Evolutionary conservation across 129 eudicot species (phyloP).

Genomic region (Flaveria trinervia): DNA sequence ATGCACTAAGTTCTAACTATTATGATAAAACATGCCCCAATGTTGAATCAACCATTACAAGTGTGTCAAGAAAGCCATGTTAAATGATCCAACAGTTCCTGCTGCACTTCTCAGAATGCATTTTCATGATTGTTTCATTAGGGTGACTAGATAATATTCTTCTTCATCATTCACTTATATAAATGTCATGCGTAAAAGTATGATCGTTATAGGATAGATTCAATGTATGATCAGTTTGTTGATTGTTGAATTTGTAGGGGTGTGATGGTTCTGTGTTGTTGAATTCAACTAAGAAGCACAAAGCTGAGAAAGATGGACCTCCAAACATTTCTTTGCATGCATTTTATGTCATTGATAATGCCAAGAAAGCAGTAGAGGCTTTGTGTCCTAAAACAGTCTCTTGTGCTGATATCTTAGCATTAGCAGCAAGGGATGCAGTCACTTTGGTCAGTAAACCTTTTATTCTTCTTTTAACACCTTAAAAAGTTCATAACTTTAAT

Average conservation of each 20-base stretch:
- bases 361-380: constrained; percentile 65
- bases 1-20: constrained; percentile 55
- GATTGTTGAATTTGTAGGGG: constrained; percentile 44
- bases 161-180: constrained; percentile 2
- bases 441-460: constrained; percentile 49
- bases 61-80: constrained; percentile 62
- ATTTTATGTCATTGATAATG: constrained; percentile 75
- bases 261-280: constrained; percentile 84
- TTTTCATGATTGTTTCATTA: constrained; percentile 83
- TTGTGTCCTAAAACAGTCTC: constrained; percentile 82
- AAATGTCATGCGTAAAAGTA: background rate
- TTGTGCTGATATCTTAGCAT: constrained; percentile 86
- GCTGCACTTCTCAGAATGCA: constrained; percentile 83
- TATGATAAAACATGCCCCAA: constrained; percentile 68
- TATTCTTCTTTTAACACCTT: background rate
- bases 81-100: constrained; percentile 71
- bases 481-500: background rate
- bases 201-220: background rate
- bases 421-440: constrained; percentile 84
- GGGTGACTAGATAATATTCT: constrained; percentile 34
- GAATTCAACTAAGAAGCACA: constrained; percentile 45
- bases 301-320: constrained; percentile 77
- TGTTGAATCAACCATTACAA: constrained; percentile 46
- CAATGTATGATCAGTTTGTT: background rate
- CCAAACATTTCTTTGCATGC: constrained; percentile 82